phyloP scores from a whole-genome alignment of 176 grass and related monocot species.

The Raddia guianensis region DNA sequence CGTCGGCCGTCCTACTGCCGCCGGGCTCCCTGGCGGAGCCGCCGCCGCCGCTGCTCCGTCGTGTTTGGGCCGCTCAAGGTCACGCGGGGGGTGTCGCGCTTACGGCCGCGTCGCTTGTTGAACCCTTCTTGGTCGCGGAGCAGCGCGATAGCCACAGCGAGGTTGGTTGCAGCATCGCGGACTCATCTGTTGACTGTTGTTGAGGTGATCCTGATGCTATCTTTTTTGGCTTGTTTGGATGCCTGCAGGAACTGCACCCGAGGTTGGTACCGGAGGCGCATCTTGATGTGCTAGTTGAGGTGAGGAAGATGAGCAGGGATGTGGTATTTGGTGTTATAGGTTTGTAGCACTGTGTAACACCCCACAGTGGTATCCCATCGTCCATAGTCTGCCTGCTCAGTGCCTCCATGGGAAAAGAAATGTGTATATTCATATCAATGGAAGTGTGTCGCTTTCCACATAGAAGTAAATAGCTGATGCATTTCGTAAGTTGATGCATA shows the following conservation, averaged over 20 bases:
- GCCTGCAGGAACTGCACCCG: slow-evolving; percentile 57
- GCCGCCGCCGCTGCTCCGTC: slow-evolving; percentile 45
- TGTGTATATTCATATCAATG: not conserved
- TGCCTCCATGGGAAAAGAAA: not conserved
- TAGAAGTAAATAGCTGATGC: not conserved
- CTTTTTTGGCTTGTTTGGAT: slow-evolving; percentile 17
- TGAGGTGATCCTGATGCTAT: slow-evolving; percentile 22
- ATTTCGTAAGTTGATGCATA: not conserved
- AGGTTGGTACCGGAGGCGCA: slow-evolving; percentile 55
- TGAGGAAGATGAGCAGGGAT: slow-evolving; percentile 17
- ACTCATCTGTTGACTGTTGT: not conserved
- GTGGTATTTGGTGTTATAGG: not conserved
- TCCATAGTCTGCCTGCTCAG: slow-evolving; percentile 5
- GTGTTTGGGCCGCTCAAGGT: slow-evolving; percentile 46
- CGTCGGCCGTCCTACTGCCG: slow-evolving; percentile 75
- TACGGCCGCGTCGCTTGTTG: slow-evolving; percentile 63
- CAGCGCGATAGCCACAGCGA: slow-evolving; percentile 58
- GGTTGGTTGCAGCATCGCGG: slow-evolving; percentile 30
- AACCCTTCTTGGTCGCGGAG: slow-evolving; percentile 71
- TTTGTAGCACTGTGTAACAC: not conserved
- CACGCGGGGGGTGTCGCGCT: slow-evolving; percentile 60
- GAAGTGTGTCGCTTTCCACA: slow-evolving; percentile 5
- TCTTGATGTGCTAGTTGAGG: slow-evolving; percentile 86
- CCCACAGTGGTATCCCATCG: not conserved
- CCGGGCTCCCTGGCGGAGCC: slow-evolving; percentile 48